Percentiles rank a stretch among this genome's conserved stretches.
Evolutionary conservation across 768 basidiomycete species (phyloP).

Genomic region (Leccinum boreale): DNA sequence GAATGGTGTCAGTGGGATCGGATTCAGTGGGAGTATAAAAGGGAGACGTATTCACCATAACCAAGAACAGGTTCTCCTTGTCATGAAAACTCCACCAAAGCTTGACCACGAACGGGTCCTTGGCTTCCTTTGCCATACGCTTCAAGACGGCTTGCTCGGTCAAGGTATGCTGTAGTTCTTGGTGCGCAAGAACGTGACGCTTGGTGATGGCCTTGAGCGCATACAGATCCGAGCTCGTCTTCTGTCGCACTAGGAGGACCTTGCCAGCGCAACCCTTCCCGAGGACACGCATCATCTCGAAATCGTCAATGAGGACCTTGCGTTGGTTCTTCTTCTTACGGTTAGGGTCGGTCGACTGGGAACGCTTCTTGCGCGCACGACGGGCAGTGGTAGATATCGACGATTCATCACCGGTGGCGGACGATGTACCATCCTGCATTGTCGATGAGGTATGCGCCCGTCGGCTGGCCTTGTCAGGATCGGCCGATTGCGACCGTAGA

Average conservation of each 20-base stretch:
- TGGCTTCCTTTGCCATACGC: slow-evolving; percentile 84
- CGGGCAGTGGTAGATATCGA: slow-evolving; percentile 58
- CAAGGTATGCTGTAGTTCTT: slow-evolving; percentile 93
- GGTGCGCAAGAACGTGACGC: slow-evolving; percentile 92
- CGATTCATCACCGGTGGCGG: slow-evolving; percentile 65
- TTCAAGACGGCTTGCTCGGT: slow-evolving; percentile 96
- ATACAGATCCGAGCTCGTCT: slow-evolving; percentile 66
- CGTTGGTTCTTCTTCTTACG: slow-evolving; percentile 52
- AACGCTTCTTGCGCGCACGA: slow-evolving; percentile 52
- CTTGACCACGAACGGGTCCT: slow-evolving; percentile 93
- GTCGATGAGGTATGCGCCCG: slow-evolving; percentile 58
- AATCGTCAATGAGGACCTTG: slow-evolving; percentile 85
- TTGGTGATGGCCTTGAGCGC: slow-evolving; percentile 99
- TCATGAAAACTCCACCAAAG: slow-evolving; percentile 99
- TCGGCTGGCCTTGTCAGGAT: slow-evolving; percentile 61
- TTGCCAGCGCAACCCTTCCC: slow-evolving; percentile 98
- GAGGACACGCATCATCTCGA: slow-evolving; percentile 95
- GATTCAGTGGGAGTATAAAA: slow-evolving; percentile 12
- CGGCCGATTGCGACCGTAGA: slow-evolving; percentile 78
- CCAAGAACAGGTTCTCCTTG: slow-evolving; percentile 93
- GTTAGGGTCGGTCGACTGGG: slow-evolving; percentile 46
- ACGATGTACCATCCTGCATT: slow-evolving; percentile 49
- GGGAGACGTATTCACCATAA: slow-evolving; percentile 62
- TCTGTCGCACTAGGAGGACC: slow-evolving; percentile 86
- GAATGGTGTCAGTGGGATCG: slow-evolving; percentile 10